A percentile compares a stretch with the other conserved stretches of the same genome.
phyloP scores from a whole-genome alignment of 108 stramenopile species.

The Asterionellopsis glacialis region DNA sequence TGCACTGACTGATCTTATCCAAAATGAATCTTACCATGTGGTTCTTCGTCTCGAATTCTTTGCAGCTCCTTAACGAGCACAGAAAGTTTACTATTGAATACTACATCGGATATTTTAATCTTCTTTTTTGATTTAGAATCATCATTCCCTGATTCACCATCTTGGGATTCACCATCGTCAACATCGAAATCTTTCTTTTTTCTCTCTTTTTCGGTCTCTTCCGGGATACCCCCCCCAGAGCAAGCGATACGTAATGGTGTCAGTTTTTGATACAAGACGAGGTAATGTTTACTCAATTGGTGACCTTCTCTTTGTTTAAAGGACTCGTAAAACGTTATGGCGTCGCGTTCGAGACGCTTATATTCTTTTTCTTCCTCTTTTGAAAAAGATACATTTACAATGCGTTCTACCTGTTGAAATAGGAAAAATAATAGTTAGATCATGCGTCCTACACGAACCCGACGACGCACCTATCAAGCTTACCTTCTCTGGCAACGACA shows the following conservation, averaged over 20 bases:
- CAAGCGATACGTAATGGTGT: conserved; percentile 34
- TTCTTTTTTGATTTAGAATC: conserved; percentile 1
- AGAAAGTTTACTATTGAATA: conserved; percentile 24
- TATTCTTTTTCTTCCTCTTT: conserved; percentile 26
- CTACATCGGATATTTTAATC: conserved; percentile 10
- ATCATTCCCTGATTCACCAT: neutral
- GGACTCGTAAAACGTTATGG: conserved; percentile 14
- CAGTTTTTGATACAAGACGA: conserved; percentile 14
- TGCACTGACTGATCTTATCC: neutral
- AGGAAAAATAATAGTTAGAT: neutral
- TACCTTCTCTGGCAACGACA: conserved; percentile 35
- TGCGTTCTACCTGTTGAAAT: conserved; percentile 13
- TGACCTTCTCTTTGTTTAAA: conserved; percentile 13
- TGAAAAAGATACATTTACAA: conserved; percentile 13
- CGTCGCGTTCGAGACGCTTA: conserved; percentile 17
- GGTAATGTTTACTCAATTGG: conserved; percentile 13
- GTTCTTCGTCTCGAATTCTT: conserved; percentile 28
- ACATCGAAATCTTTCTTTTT: no score
- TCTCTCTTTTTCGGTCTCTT: neutral
- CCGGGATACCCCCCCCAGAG: conserved; percentile 33
- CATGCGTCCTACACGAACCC: neutral
- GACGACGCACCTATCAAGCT: neutral
- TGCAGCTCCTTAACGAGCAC: conserved; percentile 28
- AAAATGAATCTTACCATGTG: conserved; percentile 20
- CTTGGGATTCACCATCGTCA: neutral